Evolutionary conservation across 192 early-diverging fungal genomes (phyloP), one percentile per base, ranked within the genome.

Genomic region (Blastocladiella britannica): DNA sequence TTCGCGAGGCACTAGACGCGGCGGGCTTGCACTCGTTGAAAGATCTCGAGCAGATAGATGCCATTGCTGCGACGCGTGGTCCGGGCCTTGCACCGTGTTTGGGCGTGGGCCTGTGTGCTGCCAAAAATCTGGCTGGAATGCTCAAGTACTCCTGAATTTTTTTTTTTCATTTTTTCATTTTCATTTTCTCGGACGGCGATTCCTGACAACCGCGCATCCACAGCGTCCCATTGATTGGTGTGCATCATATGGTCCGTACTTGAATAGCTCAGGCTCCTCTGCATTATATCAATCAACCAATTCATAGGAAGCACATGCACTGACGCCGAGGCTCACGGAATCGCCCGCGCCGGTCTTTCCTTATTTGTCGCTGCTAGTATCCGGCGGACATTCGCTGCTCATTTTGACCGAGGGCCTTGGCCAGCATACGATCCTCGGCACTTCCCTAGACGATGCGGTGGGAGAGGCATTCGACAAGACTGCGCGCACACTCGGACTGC

Each of bases 381-480:
- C 82, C 53, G 85, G 85, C 58, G 85, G 85, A 2, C 85, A 88
- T 55, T 86, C 85, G 25, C 52, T 84, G 52, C 61, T 81, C 7
- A 58, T 86, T 22, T 55, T 77, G 3, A 77, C 69, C 0, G 74
- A 81, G 52, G 69, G 58, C 25, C 72, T 85, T 43, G 71, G 73
- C 59, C 56, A 72, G 6, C 79, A 86, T 63, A 72, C 74, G 28
- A 63, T 72, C 28, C 60, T 88, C 25, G 83, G 79, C 28, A 68
- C 78, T 12, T 86, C 85, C 15, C 60, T 78, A 26, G 85, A 85
- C 68, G 80, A 84, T 65, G 82, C 83, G 25, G 70, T 83, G 12
- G 83, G 85, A 26, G 83, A 86, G 58, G 83, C 85, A 20, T 83
- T 84, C 61, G 85, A 88, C 63, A 88, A 84, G 64, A 77, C 75